phyloP scores from a whole-genome alignment of 2,329 filamentous ascomycete species.

The Cytospora leucostoma region DNA sequence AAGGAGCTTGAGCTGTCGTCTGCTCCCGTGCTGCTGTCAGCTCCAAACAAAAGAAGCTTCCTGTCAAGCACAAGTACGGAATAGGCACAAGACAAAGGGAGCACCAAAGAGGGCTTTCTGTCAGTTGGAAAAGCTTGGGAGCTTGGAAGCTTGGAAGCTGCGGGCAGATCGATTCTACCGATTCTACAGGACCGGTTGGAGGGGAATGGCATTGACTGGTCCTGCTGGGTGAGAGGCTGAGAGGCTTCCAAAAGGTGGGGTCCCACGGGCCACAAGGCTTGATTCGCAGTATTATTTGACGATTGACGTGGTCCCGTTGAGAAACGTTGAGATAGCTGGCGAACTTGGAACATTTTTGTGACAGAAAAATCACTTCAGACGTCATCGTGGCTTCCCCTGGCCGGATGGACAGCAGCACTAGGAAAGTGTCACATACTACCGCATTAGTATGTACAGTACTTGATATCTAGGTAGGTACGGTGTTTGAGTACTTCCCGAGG shows the following conservation, averaged over 20 bases:
- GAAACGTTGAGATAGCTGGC: neutral
- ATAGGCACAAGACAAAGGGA: no score
- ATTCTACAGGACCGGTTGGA: neutral
- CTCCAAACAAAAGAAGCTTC: neutral
- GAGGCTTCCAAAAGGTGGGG: neutral
- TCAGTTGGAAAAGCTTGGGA: neutral
- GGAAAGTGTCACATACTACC: no score
- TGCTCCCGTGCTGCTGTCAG: neutral
- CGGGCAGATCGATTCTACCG: no score
- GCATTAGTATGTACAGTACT: no score
- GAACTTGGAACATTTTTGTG: neutral
- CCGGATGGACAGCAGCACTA: neutral
- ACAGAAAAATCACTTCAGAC: conserved; percentile 1
- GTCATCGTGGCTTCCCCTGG: neutral
- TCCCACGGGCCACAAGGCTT: neutral
- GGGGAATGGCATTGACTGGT: neutral
- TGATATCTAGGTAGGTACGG: no score
- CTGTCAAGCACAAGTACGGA: neutral
- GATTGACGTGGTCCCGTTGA: neutral
- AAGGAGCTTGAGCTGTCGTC: neutral
- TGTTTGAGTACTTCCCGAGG: no score
- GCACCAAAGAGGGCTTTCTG: no score
- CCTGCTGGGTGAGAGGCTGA: neutral
- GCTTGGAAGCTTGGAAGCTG: no score
- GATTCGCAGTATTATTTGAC: neutral